These are phyloP conservation scores for Bipolaris cookei DNA, from an alignment of 2,329 filamentous ascomycete genomes.

Conservation along the genomic window DNA sequence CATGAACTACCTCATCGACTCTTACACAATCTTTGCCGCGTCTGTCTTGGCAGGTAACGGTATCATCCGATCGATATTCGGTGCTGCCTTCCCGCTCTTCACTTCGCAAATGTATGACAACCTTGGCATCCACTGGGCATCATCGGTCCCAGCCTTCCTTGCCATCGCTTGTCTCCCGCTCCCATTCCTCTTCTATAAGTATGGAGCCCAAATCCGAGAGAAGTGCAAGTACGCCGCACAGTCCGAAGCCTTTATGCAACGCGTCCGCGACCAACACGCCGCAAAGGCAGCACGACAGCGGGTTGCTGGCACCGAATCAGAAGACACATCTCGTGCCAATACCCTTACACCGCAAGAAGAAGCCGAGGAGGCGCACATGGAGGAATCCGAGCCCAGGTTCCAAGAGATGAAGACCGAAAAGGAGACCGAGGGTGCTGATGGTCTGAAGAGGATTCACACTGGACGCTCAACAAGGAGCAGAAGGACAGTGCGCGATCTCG, in stretches of 20 bases:
- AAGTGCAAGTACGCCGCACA: slow-evolving; percentile 74
- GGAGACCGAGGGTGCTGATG: slow-evolving; percentile 31
- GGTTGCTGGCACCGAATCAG: slow-evolving; percentile 14
- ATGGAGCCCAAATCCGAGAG: slow-evolving; percentile 67
- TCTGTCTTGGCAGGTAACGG: slow-evolving; percentile 79
- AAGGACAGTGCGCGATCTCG: slow-evolving; percentile 32
- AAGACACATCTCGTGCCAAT: slow-evolving; percentile 35
- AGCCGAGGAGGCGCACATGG: slow-evolving; percentile 39
- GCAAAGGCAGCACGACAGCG: slow-evolving; percentile 21
- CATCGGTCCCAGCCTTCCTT: slow-evolving; percentile 74
- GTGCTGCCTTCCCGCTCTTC: slow-evolving; percentile 81
- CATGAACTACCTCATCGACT: slow-evolving; percentile 53
- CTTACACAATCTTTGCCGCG: slow-evolving; percentile 75
- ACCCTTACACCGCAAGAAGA: slow-evolving; percentile 31
- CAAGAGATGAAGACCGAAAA: slow-evolving; percentile 50
- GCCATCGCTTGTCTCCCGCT: slow-evolving; percentile 74
- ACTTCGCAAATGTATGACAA: slow-evolving; percentile 65
- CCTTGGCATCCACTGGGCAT: slow-evolving; percentile 74
- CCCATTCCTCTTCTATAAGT: slow-evolving; percentile 77
- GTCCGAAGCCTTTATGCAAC: slow-evolving; percentile 65
- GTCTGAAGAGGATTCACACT: slow-evolving; percentile 39
- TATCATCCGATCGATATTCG: slow-evolving; percentile 77
- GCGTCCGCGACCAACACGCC: slow-evolving; percentile 48
- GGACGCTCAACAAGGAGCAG: slow-evolving; percentile 36
- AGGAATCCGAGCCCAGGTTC: slow-evolving; percentile 40